Conservation (phyloP, 2,329 filamentous ascomycete genomes). For the Neurospora crassa region DNA sequence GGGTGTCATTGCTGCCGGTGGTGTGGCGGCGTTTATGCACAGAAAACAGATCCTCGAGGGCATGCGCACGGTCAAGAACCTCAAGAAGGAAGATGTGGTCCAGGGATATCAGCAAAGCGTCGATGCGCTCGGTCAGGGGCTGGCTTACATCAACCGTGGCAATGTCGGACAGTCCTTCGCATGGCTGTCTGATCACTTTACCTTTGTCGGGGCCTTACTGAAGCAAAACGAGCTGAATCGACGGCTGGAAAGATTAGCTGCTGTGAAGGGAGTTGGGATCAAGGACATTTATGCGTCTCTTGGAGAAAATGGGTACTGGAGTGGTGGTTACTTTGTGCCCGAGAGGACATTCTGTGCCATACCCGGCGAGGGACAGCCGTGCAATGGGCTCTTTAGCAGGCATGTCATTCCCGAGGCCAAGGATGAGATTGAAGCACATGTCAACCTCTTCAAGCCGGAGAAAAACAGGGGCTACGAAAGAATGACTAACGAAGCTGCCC, state of each 20-base stretch:
- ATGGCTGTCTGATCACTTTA: constrained; percentile 75
- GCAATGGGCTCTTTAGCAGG: constrained; percentile 37
- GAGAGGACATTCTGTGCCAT: constrained; percentile 75
- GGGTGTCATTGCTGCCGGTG: constrained; percentile 70
- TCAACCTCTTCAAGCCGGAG: constrained; percentile 52
- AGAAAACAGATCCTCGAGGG: constrained; percentile 54
- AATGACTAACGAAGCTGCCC: constrained; percentile 50
- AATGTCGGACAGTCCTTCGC: constrained; percentile 59
- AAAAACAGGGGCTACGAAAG: constrained; percentile 55
- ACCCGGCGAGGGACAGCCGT: constrained; percentile 32
- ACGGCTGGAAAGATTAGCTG: constrained; percentile 53
- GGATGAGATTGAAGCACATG: constrained; percentile 67
- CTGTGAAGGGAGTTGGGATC: constrained; percentile 56
- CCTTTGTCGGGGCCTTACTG: constrained; percentile 74
- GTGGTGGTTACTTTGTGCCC: constrained; percentile 47
- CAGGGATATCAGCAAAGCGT: constrained; percentile 40
- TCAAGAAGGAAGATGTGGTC: constrained; percentile 37
- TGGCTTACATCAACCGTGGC: constrained; percentile 48
- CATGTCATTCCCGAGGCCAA: constrained; percentile 52
- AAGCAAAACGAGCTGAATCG: constrained; percentile 62
- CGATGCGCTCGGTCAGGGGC: constrained; percentile 40
- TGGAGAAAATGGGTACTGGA: constrained; percentile 59
- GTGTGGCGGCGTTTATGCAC: constrained; percentile 72
- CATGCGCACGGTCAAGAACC: constrained; percentile 34
- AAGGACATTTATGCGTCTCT: constrained; percentile 69